Conservation (phyloP, 208 protist genomes). For the Trichomonas tenax region DNA sequence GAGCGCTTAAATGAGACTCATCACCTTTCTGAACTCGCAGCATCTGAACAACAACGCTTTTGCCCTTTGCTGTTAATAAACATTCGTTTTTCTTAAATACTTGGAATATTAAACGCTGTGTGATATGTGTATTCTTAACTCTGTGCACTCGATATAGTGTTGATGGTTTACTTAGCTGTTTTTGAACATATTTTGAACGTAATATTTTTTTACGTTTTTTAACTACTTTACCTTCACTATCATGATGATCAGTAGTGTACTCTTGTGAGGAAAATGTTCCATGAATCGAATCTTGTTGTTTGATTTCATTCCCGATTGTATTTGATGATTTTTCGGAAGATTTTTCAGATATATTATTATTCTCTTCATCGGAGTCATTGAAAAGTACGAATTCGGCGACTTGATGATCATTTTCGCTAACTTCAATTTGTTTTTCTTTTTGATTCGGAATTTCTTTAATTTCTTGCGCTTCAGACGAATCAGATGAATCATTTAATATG, state of each 20-base stretch:
- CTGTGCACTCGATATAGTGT: neutral
- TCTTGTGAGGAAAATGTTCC: neutral
- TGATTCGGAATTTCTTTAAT: neutral
- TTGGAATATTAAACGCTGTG: neutral
- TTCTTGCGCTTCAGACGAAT: neutral
- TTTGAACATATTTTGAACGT: neutral
- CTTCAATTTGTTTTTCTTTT: neutral
- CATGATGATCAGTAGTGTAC: neutral
- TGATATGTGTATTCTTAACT: neutral
- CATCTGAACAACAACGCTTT: neutral
- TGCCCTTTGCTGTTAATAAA: neutral
- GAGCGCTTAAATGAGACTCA: neutral
- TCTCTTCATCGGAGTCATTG: neutral
- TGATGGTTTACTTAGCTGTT: neutral
- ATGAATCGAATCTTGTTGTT: no score
- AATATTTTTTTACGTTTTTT: neutral
- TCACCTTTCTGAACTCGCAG: neutral
- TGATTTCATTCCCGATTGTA: neutral
- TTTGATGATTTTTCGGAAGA: neutral
- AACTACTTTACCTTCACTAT: neutral
- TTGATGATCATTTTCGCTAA: neutral
- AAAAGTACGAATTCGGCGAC: neutral
- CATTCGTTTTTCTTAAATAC: neutral
- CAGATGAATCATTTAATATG: neutral
- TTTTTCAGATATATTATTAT: neutral